Evolutionary conservation across 257 asterid species (phyloP).

Genomic region (Parsonsia alboflavescens): DNA sequence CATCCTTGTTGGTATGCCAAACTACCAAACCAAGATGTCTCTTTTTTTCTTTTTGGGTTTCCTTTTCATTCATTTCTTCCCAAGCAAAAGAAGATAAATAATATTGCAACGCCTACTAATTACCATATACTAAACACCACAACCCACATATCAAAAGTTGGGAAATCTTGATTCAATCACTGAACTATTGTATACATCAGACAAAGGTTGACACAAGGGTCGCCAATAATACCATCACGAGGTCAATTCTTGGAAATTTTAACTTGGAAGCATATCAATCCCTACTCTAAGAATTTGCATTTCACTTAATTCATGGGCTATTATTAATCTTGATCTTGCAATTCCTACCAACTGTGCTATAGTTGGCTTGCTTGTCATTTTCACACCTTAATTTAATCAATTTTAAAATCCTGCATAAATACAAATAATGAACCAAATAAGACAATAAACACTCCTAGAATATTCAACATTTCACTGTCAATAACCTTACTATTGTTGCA

Average conservation of each 20-base stretch:
- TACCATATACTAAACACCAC: no score
- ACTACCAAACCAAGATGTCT: neutral
- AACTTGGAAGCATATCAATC: no score
- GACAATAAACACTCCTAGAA: slow-evolving; percentile 7
- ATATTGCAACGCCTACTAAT: no score
- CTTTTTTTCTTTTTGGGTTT: neutral
- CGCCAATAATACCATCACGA: no score
- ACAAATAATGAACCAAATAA: slow-evolving; percentile 5
- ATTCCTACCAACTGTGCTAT: slow-evolving; percentile 9
- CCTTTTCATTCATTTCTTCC: neutral
- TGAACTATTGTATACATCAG: no score
- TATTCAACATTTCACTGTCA: slow-evolving; percentile 5
- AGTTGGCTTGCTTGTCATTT: slow-evolving; percentile 9
- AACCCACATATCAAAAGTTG: no score
- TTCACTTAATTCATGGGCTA: neutral
- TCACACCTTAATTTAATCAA: neutral
- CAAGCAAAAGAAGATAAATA: neutral
- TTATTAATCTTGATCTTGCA: neutral
- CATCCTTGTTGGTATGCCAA: neutral
- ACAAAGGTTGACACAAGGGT: no score
- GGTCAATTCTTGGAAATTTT: no score
- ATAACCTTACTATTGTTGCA: neutral
- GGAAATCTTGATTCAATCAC: no score
- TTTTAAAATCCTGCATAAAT: neutral
- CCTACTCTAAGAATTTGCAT: neutral